Base-by-base conservation (phyloP, 768 basidiomycete genomes). In the Leucosporidium creatinivorum region DNA sequence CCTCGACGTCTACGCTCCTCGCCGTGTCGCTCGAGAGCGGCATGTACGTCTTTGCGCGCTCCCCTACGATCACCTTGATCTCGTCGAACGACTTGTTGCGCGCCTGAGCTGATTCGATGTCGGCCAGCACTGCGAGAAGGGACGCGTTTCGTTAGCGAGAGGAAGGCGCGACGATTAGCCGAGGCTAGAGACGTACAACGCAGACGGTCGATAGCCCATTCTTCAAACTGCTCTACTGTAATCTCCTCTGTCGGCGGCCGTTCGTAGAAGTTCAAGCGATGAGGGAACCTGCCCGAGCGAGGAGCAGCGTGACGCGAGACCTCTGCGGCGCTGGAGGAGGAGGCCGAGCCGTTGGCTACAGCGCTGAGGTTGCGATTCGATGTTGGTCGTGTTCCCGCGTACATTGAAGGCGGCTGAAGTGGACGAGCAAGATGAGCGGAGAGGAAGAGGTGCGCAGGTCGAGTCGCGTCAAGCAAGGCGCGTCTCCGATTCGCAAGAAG, bases 171-270 rank as follows among this genome's bases (percentile, higher is more conserved):
- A 17, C 48, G 2, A n/a, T n/a, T 7, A 30, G 10, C 19, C 50
- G 26, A 31, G 55, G 59, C 18, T 55, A 25, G 54, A 19, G 26
- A 19, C 48, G 28, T 30, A 79, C 79, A 67, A 31, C 91, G 85
- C 39, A 99, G 83, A 48, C 96, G 82, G 72, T 94, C 86, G 26
- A 99, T 82, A 0, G 96, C 96, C 76, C 84, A 89, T 4, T 83
- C 86, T 77, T 99, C 96, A 73, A 99, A 99, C 70, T 97, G 89
- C 77, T 98, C 96, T 23, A 98, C 81, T 1, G 92, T 92, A 25
- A 98, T 87, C 74, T 98, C 92, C 64, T 86, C 87, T 21, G 83
- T 78, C 25, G 96, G 96, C 26, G 93, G 90, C 23, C 76, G 80
- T 73, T 93, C 88, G 76, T 99, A 98, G 78, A 77, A 68, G 66